Conservation (phyloP, 192 early-diverging fungal genomes). For the Gaertneriomyces semiglobifer region DNA sequence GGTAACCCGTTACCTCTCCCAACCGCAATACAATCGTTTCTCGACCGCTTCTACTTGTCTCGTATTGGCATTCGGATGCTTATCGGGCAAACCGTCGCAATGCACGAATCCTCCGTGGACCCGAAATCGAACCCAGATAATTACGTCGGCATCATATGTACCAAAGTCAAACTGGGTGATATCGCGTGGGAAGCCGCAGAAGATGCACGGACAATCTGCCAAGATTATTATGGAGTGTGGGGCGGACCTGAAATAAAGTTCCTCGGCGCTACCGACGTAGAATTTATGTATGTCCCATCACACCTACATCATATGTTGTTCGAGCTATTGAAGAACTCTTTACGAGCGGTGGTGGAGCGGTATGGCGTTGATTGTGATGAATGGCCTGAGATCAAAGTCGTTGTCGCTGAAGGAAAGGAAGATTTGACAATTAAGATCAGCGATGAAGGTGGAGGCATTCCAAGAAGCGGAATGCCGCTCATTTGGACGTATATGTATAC, state of each 20-base stretch:
- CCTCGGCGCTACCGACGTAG: slow-evolving; percentile 56
- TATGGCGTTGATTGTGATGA: slow-evolving; percentile 78
- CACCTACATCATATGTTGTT: slow-evolving; percentile 98
- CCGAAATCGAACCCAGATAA: slow-evolving; percentile 35
- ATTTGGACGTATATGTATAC: slow-evolving; percentile 94
- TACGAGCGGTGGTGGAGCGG: slow-evolving; percentile 91
- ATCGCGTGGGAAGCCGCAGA: slow-evolving; percentile 85
- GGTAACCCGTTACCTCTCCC: slow-evolving; percentile 36
- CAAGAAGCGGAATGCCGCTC: slow-evolving; percentile 78
- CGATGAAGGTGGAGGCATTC: slow-evolving; percentile 94
- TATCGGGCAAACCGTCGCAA: slow-evolving; percentile 66
- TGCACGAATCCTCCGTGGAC: slow-evolving; percentile 33
- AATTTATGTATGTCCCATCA: slow-evolving; percentile 94
- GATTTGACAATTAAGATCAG: slow-evolving; percentile 97
- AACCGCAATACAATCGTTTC: slow-evolving; percentile 80
- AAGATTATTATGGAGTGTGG: slow-evolving; percentile 80
- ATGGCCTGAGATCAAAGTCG: slow-evolving; percentile 92
- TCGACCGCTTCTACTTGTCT: slow-evolving; percentile 95
- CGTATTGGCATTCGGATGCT: slow-evolving; percentile 98
- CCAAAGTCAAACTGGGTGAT: slow-evolving; percentile 74
- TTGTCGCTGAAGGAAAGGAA: slow-evolving; percentile 67
- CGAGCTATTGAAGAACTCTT: slow-evolving; percentile 95
- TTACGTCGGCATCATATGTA: slow-evolving; percentile 95
- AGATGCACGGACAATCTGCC: slow-evolving; percentile 85
- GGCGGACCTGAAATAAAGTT: slow-evolving; percentile 69